Base-by-base conservation (phyloP, 169 alveolate species). In the Plasmodium billcollinsi region DNA sequence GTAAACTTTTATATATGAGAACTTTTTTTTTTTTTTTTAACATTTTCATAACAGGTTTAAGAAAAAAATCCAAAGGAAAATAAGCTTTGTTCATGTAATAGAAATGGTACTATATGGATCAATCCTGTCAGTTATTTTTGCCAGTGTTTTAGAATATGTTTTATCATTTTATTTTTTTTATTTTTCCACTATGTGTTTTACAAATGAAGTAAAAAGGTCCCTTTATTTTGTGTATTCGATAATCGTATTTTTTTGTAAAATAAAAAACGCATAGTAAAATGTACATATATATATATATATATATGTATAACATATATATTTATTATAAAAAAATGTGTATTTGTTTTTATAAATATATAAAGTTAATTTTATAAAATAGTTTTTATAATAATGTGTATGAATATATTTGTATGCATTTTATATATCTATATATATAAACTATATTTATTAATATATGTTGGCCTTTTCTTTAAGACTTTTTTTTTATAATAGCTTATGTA, bases 101-200 rank as follows among this genome's bases (percentile, higher is more conserved):
- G 91, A 83, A 83, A 83, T 83, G 91, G 21, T 83, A 39, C 45
- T 83, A 50, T 83, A 83, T 62, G 91, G 91, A 67, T 71, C 91
- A 20, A 52, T 67, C 8, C 11, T 49, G 50, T 83, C 91, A 5
- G 63, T 69, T 12, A 5, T 69, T 69, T 61, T 69, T 15, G 91
- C 91, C 2, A 69, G 91, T 8, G 18, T 47, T 29, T 54, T 83
- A 67, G 91, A 83, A 83, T 69, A 83, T 69, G 2, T 45, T 49
- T 83, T 61, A 54, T 67, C 91, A 43, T 33, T 69, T 29, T 54
- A 45, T 56, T 83, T 52, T 83, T 54, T 69, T 69, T 73, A 67
- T 69, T 83, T 83, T 29, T 83, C 85, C 58, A 9, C 18, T 47
- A 33, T 70, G 20, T 83, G 91, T 39, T 67, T 66, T 83, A 29